Conservation (phyloP, 805 yeast species). For the Millerago galiae region DNA sequence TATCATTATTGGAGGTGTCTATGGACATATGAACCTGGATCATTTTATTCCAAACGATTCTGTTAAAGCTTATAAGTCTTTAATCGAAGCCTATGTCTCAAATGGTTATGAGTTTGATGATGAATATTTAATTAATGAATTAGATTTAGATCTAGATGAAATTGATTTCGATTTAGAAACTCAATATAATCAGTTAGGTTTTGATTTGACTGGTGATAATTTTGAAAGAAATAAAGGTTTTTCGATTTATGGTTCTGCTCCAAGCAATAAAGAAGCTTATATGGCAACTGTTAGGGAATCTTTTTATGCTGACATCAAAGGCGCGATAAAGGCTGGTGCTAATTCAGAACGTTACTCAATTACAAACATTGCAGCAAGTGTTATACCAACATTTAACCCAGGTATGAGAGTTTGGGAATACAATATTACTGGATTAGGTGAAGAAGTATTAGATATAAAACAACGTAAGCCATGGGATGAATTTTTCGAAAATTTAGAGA, state of each 20-base stretch:
- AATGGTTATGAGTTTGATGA: slow-evolving; percentile 27
- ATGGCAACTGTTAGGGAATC: slow-evolving; percentile 50
- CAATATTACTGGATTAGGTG: slow-evolving; percentile 50
- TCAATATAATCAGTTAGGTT: slow-evolving; percentile 14
- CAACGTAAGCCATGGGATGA: slow-evolving; percentile 46
- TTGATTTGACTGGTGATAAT: slow-evolving; percentile 17
- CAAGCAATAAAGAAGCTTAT: slow-evolving; percentile 58
- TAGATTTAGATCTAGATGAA: slow-evolving; percentile 2
- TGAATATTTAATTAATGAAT: slow-evolving; percentile 4
- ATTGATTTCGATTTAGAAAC: slow-evolving; percentile 22
- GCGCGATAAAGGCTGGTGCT: slow-evolving; percentile 27
- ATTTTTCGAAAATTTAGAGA: slow-evolving; percentile 46
- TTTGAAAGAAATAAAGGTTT: slow-evolving; percentile 28
- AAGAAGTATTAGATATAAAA: slow-evolving; percentile 8
- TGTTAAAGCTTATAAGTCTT: slow-evolving; percentile 51
- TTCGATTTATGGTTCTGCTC: slow-evolving; percentile 52
- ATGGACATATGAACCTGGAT: slow-evolving; percentile 88
- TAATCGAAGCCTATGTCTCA: slow-evolving; percentile 12
- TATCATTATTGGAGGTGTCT: slow-evolving; percentile 74
- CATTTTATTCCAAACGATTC: slow-evolving; percentile 78
- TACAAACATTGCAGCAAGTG: slow-evolving; percentile 64
- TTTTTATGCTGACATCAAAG: slow-evolving; percentile 36
- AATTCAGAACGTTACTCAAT: slow-evolving; percentile 57
- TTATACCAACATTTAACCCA: slow-evolving; percentile 82
- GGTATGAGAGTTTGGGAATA: slow-evolving; percentile 84